A percentile compares a stretch with the other conserved stretches of the same genome.
phyloP scores from a whole-genome alignment of 2,329 filamentous ascomycete species.

The Penicillium sp. region DNA sequence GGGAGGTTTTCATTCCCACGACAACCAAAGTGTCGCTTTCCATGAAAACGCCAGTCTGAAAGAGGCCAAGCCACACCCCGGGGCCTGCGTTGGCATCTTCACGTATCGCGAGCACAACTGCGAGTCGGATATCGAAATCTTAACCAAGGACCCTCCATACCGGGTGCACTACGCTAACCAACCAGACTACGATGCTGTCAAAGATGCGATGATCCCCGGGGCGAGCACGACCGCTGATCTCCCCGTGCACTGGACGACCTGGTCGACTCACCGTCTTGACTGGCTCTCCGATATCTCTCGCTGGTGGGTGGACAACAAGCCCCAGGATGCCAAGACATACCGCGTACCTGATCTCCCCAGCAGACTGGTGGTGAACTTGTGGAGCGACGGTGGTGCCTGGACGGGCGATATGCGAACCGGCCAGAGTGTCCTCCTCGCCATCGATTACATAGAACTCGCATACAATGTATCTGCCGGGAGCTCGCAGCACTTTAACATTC shows the following conservation, averaged over 20 bases:
- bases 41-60: background rate
- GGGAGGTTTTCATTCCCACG: background rate
- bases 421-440: constrained; percentile 42
- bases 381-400: constrained; percentile 50
- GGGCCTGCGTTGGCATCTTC: constrained; percentile 57
- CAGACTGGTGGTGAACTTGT: constrained; percentile 46
- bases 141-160: constrained; percentile 51
- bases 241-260: constrained; percentile 44
- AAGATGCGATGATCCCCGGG: constrained; percentile 39
- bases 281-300: constrained; percentile 42
- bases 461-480: constrained; percentile 41
- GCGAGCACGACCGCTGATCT: constrained; percentile 37
- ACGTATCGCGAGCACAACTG: constrained; percentile 52
- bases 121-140: constrained; percentile 59
- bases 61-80: constrained; percentile 40
- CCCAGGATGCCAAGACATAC: constrained; percentile 39
- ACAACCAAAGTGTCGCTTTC: background rate
- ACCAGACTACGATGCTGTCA: constrained; percentile 45
- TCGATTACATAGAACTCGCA: constrained; percentile 49
- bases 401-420: constrained; percentile 46
- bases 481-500: constrained; percentile 2
- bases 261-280: constrained; percentile 48
- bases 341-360: constrained; percentile 44
- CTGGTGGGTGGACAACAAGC: constrained; percentile 43
- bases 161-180: constrained; percentile 51